Percentiles rank a stretch among this genome's conserved stretches.
phyloP scores from a whole-genome alignment of 2,329 filamentous ascomycete genomes.

The Exophiala viscosa region DNA sequence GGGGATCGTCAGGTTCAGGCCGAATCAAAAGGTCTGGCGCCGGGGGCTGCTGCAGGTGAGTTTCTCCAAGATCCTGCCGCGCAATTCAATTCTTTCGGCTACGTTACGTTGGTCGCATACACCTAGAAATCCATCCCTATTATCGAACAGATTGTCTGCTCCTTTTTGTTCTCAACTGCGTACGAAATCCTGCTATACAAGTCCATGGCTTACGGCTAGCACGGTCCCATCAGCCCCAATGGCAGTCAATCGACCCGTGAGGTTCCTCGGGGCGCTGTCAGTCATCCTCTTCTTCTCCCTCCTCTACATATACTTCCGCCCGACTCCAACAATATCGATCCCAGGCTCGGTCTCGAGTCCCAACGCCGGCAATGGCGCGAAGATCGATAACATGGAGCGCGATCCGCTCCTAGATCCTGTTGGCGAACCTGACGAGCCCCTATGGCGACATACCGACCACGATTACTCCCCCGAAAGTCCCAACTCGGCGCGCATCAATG shows the following conservation, averaged over 20 bases:
- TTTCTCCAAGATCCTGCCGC: too few relatives aligned
- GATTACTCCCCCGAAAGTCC: constrained; percentile 74
- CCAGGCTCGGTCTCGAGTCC: constrained; percentile 19
- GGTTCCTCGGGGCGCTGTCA: constrained; percentile 69
- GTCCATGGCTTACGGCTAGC: constrained; percentile 16
- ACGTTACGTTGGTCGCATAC: too few relatives aligned
- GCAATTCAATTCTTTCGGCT: too few relatives aligned
- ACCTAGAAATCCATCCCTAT: too few relatives aligned
- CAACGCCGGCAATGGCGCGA: constrained; percentile 38
- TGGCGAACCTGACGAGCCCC: constrained; percentile 72
- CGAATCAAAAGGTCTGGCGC: too few relatives aligned
- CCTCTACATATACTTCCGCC: constrained; percentile 66
- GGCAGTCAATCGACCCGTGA: constrained; percentile 81
- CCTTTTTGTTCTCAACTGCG: not conserved
- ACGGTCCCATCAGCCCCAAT: constrained; percentile 46
- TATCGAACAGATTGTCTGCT: not conserved
- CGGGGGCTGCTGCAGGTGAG: too few relatives aligned
- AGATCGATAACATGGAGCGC: constrained; percentile 58
- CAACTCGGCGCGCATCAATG: constrained; percentile 81
- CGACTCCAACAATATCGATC: constrained; percentile 44
- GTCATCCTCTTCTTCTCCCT: constrained; percentile 74
- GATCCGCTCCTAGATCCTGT: constrained; percentile 85
- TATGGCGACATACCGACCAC: constrained; percentile 68
- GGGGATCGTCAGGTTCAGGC: too few relatives aligned
- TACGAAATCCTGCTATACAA: not conserved